phyloP scores from a whole-genome alignment of 208 protist species.

The Leishmania turanica region DNA sequence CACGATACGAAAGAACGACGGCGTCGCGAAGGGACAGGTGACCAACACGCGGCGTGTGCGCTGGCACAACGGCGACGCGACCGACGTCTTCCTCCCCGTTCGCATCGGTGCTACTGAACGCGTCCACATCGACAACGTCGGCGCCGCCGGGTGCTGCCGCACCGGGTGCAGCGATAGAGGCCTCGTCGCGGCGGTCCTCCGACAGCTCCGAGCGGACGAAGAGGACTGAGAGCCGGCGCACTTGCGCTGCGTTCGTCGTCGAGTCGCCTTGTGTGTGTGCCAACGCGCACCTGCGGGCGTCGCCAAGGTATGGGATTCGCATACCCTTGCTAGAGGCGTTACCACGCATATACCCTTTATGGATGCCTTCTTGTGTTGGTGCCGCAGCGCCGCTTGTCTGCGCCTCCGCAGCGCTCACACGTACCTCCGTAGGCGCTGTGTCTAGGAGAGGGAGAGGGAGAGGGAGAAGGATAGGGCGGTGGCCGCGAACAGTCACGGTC shows the following conservation, averaged over 20 bases:
- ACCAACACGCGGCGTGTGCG: neutral
- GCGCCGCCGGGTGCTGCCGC: neutral
- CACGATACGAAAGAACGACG: conserved; percentile 21
- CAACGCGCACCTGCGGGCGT: neutral
- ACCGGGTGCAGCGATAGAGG: neutral
- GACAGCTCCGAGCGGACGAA: conserved; percentile 5
- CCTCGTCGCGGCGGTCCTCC: neutral
- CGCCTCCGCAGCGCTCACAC: neutral
- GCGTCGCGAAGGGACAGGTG: conserved; percentile 16
- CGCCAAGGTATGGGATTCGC: neutral
- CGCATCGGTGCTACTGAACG: neutral
- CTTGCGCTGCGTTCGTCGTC: too few species aligned
- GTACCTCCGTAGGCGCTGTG: neutral
- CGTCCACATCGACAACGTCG: conserved; percentile 9
- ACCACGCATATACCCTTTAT: neutral
- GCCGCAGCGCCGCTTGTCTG: neutral
- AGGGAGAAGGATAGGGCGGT: neutral
- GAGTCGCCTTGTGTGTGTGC: neutral
- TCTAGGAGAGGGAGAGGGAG: neutral
- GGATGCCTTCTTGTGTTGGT: neutral
- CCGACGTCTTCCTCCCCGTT: neutral
- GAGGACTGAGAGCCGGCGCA: conserved; percentile 5
- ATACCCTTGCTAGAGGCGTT: neutral
- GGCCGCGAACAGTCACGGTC: neutral
- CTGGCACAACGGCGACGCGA: neutral